Conservation (phyloP, 257 asterid genomes). For the Mentha longifolia region DNA sequence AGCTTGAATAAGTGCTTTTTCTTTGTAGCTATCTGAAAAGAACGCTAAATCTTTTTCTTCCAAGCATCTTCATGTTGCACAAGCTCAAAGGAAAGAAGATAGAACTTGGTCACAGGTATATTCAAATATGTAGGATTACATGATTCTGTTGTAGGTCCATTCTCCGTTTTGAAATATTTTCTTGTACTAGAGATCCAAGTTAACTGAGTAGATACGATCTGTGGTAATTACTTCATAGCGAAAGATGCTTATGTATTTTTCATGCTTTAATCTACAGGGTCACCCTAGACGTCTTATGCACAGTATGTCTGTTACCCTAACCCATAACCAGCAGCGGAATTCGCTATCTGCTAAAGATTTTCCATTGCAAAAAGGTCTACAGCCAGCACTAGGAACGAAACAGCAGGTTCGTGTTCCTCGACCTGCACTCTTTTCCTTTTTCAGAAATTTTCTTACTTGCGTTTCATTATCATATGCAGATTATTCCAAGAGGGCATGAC, state of each 20-base stretch:
- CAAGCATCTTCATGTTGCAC: conserved; percentile 76
- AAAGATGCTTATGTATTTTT: conserved; percentile 22
- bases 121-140: not conserved
- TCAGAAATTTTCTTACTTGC: not conserved
- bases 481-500: conserved; percentile 70
- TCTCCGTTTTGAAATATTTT: not conserved
- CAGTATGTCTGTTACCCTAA: conserved; percentile 69
- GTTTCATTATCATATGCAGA: conserved; percentile 42
- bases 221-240: not conserved
- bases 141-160: not conserved
- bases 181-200: not conserved
- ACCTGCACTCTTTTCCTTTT: not conserved
- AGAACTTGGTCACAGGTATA: conserved; percentile 76
- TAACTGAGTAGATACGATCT: not conserved
- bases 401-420: conserved; percentile 50
- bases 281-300: conserved; percentile 80
- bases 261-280: conserved; percentile 26
- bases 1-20: not conserved
- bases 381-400: conserved; percentile 62
- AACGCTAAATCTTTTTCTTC: conserved; percentile 58
- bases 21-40: conserved; percentile 59
- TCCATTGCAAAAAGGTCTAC: conserved; percentile 67
- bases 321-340: conserved; percentile 80
- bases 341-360: conserved; percentile 53
- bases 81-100: conserved; percentile 74